Percentiles rank a stretch among this genome's conserved stretches.
Conservation (phyloP, 73 alveolate genomes). For the Diophrys sp. region DNA sequence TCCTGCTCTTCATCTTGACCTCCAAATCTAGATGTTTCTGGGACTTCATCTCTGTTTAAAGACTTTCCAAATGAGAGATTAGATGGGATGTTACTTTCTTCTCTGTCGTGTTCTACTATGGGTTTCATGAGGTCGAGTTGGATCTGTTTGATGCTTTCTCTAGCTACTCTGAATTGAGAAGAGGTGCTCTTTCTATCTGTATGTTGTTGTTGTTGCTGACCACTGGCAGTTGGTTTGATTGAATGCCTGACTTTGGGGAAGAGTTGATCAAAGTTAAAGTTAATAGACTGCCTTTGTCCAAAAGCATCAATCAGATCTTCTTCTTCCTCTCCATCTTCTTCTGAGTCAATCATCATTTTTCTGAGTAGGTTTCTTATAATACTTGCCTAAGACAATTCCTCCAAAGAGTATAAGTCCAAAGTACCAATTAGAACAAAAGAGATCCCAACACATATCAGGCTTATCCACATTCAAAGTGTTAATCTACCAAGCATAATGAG, state of each 20-base stretch:
- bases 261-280: neutral
- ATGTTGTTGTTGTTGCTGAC: neutral
- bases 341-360: too few species aligned
- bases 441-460: slow-evolving; percentile 39
- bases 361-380: too few species aligned
- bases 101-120: neutral
- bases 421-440: slow-evolving; percentile 44
- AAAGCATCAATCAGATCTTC: neutral
- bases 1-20: too few species aligned
- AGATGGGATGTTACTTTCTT: neutral
- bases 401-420: slow-evolving; percentile 41
- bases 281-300: neutral
- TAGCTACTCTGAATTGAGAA: neutral
- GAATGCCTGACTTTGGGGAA: neutral
- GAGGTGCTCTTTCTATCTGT: neutral
- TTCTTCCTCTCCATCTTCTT: neutral
- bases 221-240: too few species aligned
- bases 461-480: slow-evolving; percentile 38
- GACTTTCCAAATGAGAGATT: too few species aligned
- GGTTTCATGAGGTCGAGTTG: neutral
- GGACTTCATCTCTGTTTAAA: too few species aligned
- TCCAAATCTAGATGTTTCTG: too few species aligned
- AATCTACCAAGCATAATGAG: slow-evolving; percentile 61
- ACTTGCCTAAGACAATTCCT: slow-evolving; percentile 43
- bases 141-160: neutral